Evolutionary conservation across 140 eudicot species (phyloP), one percentile per base, ranked within the genome.

Genomic region (Bidens hawaiensis): DNA sequence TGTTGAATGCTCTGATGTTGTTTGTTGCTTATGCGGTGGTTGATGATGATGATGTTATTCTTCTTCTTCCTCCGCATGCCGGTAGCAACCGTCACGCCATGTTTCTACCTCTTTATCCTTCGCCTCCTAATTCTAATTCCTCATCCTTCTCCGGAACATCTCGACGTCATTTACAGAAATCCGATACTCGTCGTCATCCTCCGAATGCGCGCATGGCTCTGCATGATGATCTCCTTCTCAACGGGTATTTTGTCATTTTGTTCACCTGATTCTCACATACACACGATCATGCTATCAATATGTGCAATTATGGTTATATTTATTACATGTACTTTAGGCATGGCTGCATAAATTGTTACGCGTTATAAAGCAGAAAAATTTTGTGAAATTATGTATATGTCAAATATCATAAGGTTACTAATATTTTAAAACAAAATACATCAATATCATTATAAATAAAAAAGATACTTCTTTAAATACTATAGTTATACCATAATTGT

Each of bases 151-250:
- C n/a, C 48, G 71, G 47, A 7, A 58, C n/a, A 19, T 64, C 68
- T 26, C 85, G 90, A 2, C 95, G 97, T 26, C 85, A 68, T 19
- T 85, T 90, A 24, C 90, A 71, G 54, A 72, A 60, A 33, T 74
- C 79, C 4, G 75, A 73, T 25, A 22, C 76, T 45, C 50, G 11
- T 34, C 79, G 62, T n/a, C n/a, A 18, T 62, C 88, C 6, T n/a
- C n/a, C n/a, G n/a, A 90, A 77, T 62, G 96, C 98, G 24, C 91
- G 91, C 30, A 91, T 91, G 98, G 23, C 79, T 40, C 96, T 91
- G 78, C 89, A 87, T 68, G 96, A 91, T 57, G 95, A 87, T 82
- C 98, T 91, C 64, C 83, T 87, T 7, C 72, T 71, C 64, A 82
- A 84, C 65, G 98, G 98, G 98, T 90, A 61, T 19, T 2, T 17